Conservation (phyloP, 2,329 filamentous ascomycete species). For the Xylariales sp. region DNA sequence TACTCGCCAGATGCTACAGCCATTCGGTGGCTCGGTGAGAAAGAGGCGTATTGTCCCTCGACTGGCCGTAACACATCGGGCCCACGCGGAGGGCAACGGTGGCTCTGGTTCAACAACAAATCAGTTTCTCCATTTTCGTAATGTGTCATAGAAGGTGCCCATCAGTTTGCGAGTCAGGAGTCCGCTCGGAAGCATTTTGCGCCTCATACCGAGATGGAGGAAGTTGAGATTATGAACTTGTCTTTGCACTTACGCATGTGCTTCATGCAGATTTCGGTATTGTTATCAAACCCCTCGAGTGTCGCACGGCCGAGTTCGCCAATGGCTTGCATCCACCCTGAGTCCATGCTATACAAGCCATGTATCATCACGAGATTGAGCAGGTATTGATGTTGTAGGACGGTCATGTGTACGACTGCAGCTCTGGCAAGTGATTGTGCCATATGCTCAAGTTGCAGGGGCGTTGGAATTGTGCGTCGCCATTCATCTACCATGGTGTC, state of each 20-base stretch:
- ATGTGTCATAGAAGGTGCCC: no score
- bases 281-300: conserved; percentile 19
- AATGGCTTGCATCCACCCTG: conserved; percentile 32
- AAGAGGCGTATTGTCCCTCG: conserved; percentile 19
- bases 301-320: conserved; percentile 21
- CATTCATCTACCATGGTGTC: conserved; percentile 30
- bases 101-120: no score
- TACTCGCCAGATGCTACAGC: conserved; percentile 18
- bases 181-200: no score
- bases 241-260: no score
- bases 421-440: conserved; percentile 22
- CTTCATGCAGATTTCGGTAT: conserved; percentile 12
- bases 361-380: conserved; percentile 32
- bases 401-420: conserved; percentile 30
- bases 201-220: no score
- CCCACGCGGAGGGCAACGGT: conserved; percentile 17
- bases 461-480: conserved; percentile 28
- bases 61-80: conserved; percentile 16
- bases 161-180: no score
- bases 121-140: no score
- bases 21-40: conserved; percentile 9
- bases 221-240: no score
- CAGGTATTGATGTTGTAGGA: conserved; percentile 33
- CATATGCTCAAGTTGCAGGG: conserved; percentile 27
- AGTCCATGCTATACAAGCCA: conserved; percentile 33